These are phyloP conservation scores for Dictyostelium brefeldianum DNA, from an alignment of 78 protist species.

Conservation along the genomic window DNA sequence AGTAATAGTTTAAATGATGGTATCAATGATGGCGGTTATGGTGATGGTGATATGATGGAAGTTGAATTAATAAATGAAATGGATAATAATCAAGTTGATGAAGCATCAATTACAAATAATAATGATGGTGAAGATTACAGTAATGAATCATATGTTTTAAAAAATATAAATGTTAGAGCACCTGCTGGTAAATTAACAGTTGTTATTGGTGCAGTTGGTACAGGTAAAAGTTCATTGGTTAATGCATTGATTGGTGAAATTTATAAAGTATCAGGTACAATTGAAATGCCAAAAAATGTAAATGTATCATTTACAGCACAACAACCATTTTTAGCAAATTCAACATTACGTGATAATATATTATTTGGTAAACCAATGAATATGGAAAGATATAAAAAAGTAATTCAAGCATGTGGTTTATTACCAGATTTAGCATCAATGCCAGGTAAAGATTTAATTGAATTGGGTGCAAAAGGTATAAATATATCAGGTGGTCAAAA, in stretches of 20 bases:
- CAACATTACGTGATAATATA: slow-evolving; percentile 94
- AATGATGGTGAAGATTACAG: background rate
- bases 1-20: background rate
- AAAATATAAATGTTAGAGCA: slow-evolving; percentile 33
- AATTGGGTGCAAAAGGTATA: slow-evolving; percentile 98
- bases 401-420: slow-evolving; percentile 89
- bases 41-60: background rate
- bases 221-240: slow-evolving; percentile 92
- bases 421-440: slow-evolving; percentile 76
- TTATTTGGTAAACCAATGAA: slow-evolving; percentile 93
- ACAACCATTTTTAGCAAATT: slow-evolving; percentile 93
- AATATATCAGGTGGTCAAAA: slow-evolving; percentile 98
- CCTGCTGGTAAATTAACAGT: slow-evolving; percentile 68
- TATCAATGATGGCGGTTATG: background rate
- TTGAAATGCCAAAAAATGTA: slow-evolving; percentile 2
- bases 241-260: slow-evolving; percentile 74
- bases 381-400: slow-evolving; percentile 72
- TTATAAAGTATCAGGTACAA: background rate
- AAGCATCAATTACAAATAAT: background rate
- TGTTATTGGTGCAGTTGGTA: slow-evolving; percentile 91
- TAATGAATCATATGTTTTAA: background rate
- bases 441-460: slow-evolving; percentile 92
- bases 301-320: slow-evolving; percentile 83
- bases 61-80: background rate
- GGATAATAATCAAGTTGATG: background rate